A percentile compares a stretch with the other conserved stretches of the same genome.
Conservation (phyloP, 768 basidiomycete genomes). For the Suillus variegatus region DNA sequence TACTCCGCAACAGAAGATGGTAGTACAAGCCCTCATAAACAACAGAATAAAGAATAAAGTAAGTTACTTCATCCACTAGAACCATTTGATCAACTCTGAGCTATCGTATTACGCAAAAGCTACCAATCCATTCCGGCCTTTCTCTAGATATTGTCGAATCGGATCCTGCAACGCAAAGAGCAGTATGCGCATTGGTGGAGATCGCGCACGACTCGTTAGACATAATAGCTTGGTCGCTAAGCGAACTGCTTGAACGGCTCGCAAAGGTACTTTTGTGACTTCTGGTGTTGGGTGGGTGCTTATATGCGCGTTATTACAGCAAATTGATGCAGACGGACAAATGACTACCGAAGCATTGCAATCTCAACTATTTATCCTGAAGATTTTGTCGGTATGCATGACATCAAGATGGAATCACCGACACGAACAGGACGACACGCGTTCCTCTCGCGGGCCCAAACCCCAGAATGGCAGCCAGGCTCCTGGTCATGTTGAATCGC, state of each 20-base stretch:
- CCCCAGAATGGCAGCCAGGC: constrained; percentile 24
- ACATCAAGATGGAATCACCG: constrained; percentile 67
- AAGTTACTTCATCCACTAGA: constrained; percentile 17
- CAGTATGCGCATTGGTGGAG: constrained; percentile 78
- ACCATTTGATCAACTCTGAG: neutral
- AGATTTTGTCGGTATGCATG: constrained; percentile 77
- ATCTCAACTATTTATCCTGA: constrained; percentile 84
- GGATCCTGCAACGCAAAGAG: constrained; percentile 73
- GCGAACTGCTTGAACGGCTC: constrained; percentile 76
- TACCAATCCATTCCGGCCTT: constrained; percentile 83
- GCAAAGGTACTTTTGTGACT: constrained; percentile 55
- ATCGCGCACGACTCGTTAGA: constrained; percentile 77
- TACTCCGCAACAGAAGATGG: constrained; percentile 72
- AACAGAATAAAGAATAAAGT: constrained; percentile 84
- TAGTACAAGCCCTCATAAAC: constrained; percentile 71
- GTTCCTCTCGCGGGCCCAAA: constrained; percentile 45
- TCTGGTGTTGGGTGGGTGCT: constrained; percentile 9
- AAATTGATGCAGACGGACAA: constrained; percentile 52
- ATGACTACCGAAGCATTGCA: constrained; percentile 74
- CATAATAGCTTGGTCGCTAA: constrained; percentile 76
- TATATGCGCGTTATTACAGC: constrained; percentile 37
- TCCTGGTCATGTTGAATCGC: constrained; percentile 37
- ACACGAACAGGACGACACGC: constrained; percentile 41
- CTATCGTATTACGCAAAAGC: constrained; percentile 41
- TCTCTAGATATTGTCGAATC: constrained; percentile 71